These are phyloP conservation scores for Zoysia pacifica DNA, from an alignment of 176 grass and related monocot species.

Conservation along the genomic window DNA sequence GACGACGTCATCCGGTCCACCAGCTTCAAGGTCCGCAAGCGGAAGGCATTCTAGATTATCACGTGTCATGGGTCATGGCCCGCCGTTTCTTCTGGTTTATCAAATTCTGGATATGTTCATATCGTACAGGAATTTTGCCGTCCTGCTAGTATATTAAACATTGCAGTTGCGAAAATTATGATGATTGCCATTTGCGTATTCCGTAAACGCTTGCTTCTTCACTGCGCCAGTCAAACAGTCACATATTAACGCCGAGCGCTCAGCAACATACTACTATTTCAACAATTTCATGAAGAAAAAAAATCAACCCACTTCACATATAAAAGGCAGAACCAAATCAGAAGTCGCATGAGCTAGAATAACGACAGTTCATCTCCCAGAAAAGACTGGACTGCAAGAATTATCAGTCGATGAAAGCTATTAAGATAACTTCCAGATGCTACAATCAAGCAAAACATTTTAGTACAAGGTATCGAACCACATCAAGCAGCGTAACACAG, in stretches of 20 bases:
- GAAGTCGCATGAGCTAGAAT: background rate
- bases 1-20: constrained; percentile 75
- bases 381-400: background rate
- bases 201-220: too few relatives aligned
- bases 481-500: constrained; percentile 5
- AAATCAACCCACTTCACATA: background rate
- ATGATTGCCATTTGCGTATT: too few relatives aligned
- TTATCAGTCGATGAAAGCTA: background rate
- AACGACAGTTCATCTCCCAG: too few relatives aligned
- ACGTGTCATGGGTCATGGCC: too few relatives aligned
- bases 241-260: too few relatives aligned
- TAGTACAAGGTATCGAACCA: constrained; percentile 20
- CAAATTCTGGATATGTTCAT: constrained; percentile 23
- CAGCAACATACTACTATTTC: too few relatives aligned
- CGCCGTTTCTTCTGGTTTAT: background rate
- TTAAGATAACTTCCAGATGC: background rate
- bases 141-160: background rate
- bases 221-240: too few relatives aligned
- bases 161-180: too few relatives aligned
- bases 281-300: background rate
- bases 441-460: background rate
- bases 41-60: constrained; percentile 39
- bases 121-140: constrained; percentile 29
- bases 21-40: constrained; percentile 69
- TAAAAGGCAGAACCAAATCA: background rate